Evolutionary conservation across 192 early-diverging fungal species (phyloP).

Genomic region (Backusella westeae): DNA sequence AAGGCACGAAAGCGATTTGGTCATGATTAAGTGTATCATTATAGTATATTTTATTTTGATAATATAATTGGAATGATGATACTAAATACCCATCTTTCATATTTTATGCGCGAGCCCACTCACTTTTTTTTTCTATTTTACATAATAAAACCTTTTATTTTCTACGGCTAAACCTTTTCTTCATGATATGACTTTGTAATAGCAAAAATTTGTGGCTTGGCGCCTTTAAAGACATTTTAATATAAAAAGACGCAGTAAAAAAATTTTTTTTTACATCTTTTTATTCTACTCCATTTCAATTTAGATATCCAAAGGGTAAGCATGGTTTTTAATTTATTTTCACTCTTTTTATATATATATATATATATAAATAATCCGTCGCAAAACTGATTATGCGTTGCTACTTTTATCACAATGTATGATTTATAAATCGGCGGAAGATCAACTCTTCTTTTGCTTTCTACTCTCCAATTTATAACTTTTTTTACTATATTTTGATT

Average conservation of each 20-base stretch:
- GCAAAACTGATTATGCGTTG: constrained; percentile 13
- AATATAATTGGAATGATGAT: neutral
- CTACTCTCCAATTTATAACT: neutral
- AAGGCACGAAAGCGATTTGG: constrained; percentile 7
- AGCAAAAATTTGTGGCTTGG: constrained; percentile 2
- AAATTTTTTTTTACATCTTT: neutral
- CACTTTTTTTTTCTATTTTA: too few species aligned
- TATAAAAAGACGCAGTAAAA: neutral
- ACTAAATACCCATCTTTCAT: too few species aligned
- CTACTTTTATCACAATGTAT: neutral
- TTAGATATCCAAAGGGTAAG: neutral
- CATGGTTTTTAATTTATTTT: neutral
- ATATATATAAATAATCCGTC: neutral
- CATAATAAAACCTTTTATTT: too few species aligned
- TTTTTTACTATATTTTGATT: constrained; percentile 5
- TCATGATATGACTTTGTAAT: neutral
- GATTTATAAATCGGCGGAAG: constrained; percentile 16
- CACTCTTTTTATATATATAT: too few species aligned
- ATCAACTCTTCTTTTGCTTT: constrained; percentile 7
- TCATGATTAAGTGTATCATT: neutral
- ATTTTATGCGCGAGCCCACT: too few species aligned
- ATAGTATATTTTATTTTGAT: neutral
- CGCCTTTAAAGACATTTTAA: neutral
- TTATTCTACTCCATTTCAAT: neutral
- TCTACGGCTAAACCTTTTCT: neutral